Percentiles rank a stretch among this genome's conserved stretches.
Evolutionary conservation across 768 basidiomycete species (phyloP).

Genomic region (Lanmaoa pseudosensibilis): DNA sequence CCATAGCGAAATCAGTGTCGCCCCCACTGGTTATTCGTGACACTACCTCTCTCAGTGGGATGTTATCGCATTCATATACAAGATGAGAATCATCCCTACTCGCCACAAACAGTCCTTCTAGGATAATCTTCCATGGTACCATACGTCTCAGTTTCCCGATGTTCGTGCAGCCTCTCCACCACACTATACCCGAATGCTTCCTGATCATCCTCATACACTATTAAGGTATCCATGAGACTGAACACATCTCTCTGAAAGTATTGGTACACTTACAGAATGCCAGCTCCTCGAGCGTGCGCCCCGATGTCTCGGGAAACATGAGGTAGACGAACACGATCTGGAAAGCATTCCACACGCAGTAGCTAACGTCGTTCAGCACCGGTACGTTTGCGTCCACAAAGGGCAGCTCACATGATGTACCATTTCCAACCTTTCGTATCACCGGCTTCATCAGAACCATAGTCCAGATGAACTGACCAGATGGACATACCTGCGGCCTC

Average conservation of each 20-base stretch:
- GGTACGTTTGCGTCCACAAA: rapidly evolving
- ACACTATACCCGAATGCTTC: neutral
- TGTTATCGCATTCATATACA: no score
- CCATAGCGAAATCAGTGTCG: no score
- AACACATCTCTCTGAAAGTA: neutral
- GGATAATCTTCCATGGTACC: neutral
- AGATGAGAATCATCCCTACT: no score
- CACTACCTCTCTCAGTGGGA: no score
- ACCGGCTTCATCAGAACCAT: neutral
- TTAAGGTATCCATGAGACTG: neutral
- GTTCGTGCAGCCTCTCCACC: neutral
- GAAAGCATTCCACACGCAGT: conserved; percentile 15
- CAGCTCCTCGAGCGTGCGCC: conserved; percentile 20
- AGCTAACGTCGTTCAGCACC: conserved; percentile 7
- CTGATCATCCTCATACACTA: conserved; percentile 7
- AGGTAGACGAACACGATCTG: conserved; percentile 17
- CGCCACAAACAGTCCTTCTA: neutral
- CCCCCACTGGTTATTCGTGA: no score
- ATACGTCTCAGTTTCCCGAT: neutral
- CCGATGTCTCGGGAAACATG: conserved; percentile 23
- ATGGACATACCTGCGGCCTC: conserved; percentile 4
- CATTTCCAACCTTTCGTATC: conserved; percentile 13
- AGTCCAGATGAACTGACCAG: neutral
- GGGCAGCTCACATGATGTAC: conserved; percentile 12
- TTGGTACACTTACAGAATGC: conserved; percentile 13